These are phyloP conservation scores for Aspergillus pseudoterreus DNA, from an alignment of 2,329 filamentous ascomycete species.

Conservation along the genomic window DNA sequence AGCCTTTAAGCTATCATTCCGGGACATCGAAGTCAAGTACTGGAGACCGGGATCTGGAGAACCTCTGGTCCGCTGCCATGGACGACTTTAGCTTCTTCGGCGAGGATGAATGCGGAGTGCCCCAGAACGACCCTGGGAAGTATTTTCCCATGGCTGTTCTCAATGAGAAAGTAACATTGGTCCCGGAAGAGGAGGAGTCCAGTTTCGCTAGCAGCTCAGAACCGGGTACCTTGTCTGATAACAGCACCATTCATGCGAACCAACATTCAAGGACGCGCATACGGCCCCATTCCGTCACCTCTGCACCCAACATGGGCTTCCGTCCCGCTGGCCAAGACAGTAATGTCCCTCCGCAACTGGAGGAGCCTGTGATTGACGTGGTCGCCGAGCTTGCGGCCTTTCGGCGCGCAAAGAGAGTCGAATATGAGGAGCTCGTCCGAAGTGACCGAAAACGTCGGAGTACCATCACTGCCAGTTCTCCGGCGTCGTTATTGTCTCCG, in stretches of 20 bases:
- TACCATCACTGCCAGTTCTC: conserved; percentile 20
- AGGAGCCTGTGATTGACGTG: conserved; percentile 44
- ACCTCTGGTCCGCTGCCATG: conserved; percentile 56
- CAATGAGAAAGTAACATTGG: conserved; percentile 44
- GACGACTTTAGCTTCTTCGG: conserved; percentile 61
- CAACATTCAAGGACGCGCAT: not conserved
- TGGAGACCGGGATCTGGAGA: conserved; percentile 57
- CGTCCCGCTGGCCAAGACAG: not conserved
- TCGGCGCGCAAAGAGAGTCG: conserved; percentile 49
- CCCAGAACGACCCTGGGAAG: conserved; percentile 42
- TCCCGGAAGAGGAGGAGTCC: conserved; percentile 30
- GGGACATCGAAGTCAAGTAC: conserved; percentile 53
- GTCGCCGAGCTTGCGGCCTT: conserved; percentile 53
- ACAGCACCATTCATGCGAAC: conserved; percentile 10
- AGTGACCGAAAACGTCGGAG: conserved; percentile 23
- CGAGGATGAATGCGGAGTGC: conserved; percentile 54
- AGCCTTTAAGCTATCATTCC: conserved; percentile 43
- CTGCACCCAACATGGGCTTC: not conserved
- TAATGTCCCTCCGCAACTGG: not conserved
- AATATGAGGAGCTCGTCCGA: conserved; percentile 39
- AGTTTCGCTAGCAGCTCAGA: conserved; percentile 12
- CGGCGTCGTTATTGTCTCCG: conserved; percentile 10
- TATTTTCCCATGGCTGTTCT: conserved; percentile 41
- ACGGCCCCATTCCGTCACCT: conserved; percentile 4
- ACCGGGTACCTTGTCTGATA: conserved; percentile 9